Conservation (phyloP, 2,329 filamentous ascomycete species). For the Colletotrichum musae region DNA sequence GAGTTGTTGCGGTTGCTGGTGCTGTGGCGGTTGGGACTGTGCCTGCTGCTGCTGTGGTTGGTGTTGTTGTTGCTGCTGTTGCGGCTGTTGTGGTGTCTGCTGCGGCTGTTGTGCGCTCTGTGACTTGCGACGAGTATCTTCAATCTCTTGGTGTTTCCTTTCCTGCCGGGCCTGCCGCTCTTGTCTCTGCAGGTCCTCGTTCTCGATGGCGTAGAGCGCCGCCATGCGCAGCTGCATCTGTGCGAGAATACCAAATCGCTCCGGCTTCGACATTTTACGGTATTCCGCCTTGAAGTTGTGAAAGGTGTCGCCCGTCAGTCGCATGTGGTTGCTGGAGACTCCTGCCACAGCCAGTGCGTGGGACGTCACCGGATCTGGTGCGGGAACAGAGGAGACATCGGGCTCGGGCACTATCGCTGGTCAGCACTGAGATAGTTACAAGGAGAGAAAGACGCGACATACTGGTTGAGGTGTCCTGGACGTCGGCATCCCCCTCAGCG, state of each 20-base stretch:
- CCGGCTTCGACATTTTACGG: conserved; percentile 57
- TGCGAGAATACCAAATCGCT: conserved; percentile 56
- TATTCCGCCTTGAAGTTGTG: conserved; percentile 61
- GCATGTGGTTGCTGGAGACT: conserved; percentile 54
- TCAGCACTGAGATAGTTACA: conserved; percentile 2
- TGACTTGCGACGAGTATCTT: conserved; percentile 49
- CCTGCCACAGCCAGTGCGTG: conserved; percentile 57
- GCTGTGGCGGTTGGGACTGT: conserved; percentile 46
- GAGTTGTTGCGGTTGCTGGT: conserved; percentile 39
- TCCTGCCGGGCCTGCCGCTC: conserved; percentile 56
- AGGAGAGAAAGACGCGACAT: neutral
- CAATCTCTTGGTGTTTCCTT: conserved; percentile 55
- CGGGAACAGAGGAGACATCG: conserved; percentile 4
- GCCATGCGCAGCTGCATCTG: conserved; percentile 59
- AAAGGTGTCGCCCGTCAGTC: conserved; percentile 60
- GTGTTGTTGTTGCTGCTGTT: conserved; percentile 42
- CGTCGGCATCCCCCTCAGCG: conserved; percentile 44
- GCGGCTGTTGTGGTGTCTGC: conserved; percentile 38
- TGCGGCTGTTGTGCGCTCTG: conserved; percentile 46
- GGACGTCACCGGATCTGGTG: conserved; percentile 53
- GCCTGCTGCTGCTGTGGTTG: conserved; percentile 42
- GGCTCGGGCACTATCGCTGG: conserved; percentile 20
- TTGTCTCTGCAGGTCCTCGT: conserved; percentile 59
- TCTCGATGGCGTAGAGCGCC: conserved; percentile 61
- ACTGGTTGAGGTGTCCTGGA: conserved; percentile 44